Base-by-base conservation (phyloP, 306 rosid species). In the Senna siamea region DNA sequence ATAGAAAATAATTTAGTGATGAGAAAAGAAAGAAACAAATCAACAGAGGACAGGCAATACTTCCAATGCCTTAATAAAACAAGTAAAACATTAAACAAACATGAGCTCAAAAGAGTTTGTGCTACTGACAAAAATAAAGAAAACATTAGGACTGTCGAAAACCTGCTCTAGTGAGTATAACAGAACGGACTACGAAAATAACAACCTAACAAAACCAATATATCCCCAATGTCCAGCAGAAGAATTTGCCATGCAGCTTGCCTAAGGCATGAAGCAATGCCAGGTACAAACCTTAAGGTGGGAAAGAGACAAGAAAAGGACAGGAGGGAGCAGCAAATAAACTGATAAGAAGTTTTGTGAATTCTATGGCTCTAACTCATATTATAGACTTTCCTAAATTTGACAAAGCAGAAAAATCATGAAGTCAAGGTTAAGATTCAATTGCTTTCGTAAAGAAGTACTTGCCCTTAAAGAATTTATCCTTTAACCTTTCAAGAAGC, bases 401-500 rank as follows among this genome's bases (percentile, higher is more conserved):
- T 40, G 34, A 34, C 68, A 50, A 46, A 44, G 44, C 50, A 65
- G 28, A 15, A 50, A 44, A 82, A 64, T 43, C 20, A 76, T 59
- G 22, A 79, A 79, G 66, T 53, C 58, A 64, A 57, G 54, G 38
- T 76, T 59, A 73, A 76, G 62, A 72, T 46, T 70, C 54, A 61
- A 35, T 66, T 19, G 48, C 59, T 50, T 68, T 28, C 54, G 56
- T 3, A 65, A 67, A 52, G 58, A 52, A 46, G 23, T 15, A 11
- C 28, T 35, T 69, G 41, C 69, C 75, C 60, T 10, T 22, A 44
- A 13, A 18, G 55, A 83, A 15, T 75, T 41, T 10, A 34, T 57
- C 80, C 75, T 57, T 75, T 41, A 75, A 75, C 63, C 80, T 76
- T n/a, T 4, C 37, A 34, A 79, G 72, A 80, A 83, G 73, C 73